Evolutionary conservation across 345 rosid genomes (phyloP).

Genomic region (Gossypium arboreum): DNA sequence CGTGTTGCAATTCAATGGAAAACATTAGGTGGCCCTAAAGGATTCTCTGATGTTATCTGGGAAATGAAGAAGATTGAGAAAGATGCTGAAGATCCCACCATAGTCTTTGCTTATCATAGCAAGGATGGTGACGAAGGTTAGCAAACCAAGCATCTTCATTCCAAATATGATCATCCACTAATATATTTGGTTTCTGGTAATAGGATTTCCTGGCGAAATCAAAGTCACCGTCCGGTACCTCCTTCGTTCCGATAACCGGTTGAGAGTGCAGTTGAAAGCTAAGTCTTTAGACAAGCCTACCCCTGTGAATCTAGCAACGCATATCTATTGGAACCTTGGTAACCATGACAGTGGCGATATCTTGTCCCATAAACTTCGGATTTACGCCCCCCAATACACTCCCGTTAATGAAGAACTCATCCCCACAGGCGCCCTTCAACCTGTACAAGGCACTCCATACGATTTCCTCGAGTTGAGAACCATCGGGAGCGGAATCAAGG

Average conservation of each 20-base stretch:
- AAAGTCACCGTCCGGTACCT: conserved; percentile 55
- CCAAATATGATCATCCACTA: background rate
- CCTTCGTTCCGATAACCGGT: conserved; percentile 45
- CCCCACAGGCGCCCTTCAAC: conserved; percentile 56
- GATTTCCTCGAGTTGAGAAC: conserved; percentile 50
- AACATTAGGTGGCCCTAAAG: conserved; percentile 60
- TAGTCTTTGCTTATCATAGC: conserved; percentile 42
- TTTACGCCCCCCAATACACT: conserved; percentile 45
- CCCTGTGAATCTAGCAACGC: conserved; percentile 74
- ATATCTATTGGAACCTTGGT: conserved; percentile 80
- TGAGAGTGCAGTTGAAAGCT: conserved; percentile 59
- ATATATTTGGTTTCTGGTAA: background rate
- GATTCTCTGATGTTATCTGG: conserved; percentile 70
- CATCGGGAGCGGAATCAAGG: conserved; percentile 45
- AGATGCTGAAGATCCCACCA: conserved; percentile 46
- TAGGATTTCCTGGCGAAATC: conserved; percentile 82
- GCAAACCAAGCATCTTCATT: background rate
- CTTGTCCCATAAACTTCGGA: conserved; percentile 53
- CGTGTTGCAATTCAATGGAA: background rate
- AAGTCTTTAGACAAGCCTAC: conserved; percentile 50
- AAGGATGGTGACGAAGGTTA: conserved; percentile 72
- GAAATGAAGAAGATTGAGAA: conserved; percentile 33
- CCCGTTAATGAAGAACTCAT: conserved; percentile 70
- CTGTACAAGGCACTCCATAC: conserved; percentile 50
- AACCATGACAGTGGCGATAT: conserved; percentile 64